These are phyloP conservation scores for Dujonia santamariae DNA, from an alignment of 1,139 yeast species.

Conservation along the genomic window DNA sequence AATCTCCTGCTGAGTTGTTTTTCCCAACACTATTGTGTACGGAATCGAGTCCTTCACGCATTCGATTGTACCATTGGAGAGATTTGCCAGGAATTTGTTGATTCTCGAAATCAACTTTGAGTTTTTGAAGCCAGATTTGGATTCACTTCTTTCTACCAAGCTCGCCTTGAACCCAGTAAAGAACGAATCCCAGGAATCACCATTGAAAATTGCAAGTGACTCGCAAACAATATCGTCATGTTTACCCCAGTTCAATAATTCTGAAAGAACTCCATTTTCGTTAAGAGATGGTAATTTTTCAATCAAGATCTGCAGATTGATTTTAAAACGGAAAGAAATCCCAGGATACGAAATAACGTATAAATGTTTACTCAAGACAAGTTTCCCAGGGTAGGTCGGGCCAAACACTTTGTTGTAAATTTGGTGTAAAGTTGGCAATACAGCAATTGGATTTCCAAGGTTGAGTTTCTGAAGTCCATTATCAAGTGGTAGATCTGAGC, in stretches of 20 bases:
- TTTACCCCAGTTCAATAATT: constrained; percentile 30
- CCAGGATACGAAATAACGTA: constrained; percentile 57
- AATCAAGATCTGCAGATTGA: constrained; percentile 18
- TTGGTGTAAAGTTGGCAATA: constrained; percentile 29
- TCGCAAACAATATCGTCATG: constrained; percentile 33
- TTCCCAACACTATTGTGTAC: constrained; percentile 26
- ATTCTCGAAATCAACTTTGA: constrained; percentile 4
- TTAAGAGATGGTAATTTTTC: constrained; percentile 14
- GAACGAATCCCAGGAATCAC: constrained; percentile 27
- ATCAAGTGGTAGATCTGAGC: constrained; percentile 7
- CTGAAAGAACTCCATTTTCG: constrained; percentile 23
- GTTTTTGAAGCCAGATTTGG: no score
- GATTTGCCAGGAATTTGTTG: constrained; percentile 4
- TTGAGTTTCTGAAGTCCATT: constrained; percentile 7
- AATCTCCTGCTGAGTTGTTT: constrained; percentile 49
- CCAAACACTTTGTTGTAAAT: constrained; percentile 60
- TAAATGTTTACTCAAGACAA: constrained; percentile 13
- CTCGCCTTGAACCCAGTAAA: constrained; percentile 3
- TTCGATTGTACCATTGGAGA: neutral
- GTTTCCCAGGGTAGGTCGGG: constrained; percentile 58
- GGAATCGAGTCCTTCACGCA: neutral
- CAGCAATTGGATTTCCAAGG: constrained; percentile 1
- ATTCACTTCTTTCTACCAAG: neutral
- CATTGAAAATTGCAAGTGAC: constrained; percentile 35
- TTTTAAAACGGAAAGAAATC: constrained; percentile 42